Base-by-base conservation (phyloP, 1,139 yeast species). In the Candida tunisiensis region DNA sequence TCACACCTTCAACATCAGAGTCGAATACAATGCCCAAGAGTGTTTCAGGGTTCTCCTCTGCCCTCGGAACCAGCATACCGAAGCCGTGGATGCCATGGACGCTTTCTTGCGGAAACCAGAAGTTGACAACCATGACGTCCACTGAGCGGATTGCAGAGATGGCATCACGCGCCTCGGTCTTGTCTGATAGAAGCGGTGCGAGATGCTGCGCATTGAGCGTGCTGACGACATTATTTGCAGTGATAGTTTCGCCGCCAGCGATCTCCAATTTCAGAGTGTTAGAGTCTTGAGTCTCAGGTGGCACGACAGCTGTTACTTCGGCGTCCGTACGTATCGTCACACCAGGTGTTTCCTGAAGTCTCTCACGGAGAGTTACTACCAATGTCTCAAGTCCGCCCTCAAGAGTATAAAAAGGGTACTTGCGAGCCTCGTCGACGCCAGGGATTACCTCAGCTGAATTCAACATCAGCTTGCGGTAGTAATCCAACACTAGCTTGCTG, bases 11-110 rank as follows among this genome's bases (percentile, higher is more conserved):
- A 25, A 31, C 28, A 8, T 17, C 83, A 1, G 94, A 79, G 47
- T 88, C 96, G 50, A 78, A 88, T 18, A 88, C 82, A 2, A 82
- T 82, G 2, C 98, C 98, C 23, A 88, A 57, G 12, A 83, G 53
- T 14, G 67, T 60, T 28, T 71, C 74, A 1, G 69, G 64, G 40
- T 79, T 75, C 6, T 50, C 45, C 35, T 51, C 42, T 24, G 53
- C 52, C 44, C 53, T 62, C 21, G 98, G 98, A 3, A 82, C 79
- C 30, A 88, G 61, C 41, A 78, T 82, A 2, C 98, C 98, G 58
- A 88, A 88, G 27, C 95, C 93, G 27, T 62, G 44, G 21, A 37
- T 34, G 8, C 47, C n/a, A n/a, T n/a, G 47, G 22, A 48, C 36
- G 14, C 35, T 27, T 25, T 41, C 43, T 10, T 40, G 34, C 3